Percentiles rank a stretch among this genome's conserved stretches.
Conservation (phyloP, 2,329 filamentous ascomycete species). For the Shiraia sp. region DNA sequence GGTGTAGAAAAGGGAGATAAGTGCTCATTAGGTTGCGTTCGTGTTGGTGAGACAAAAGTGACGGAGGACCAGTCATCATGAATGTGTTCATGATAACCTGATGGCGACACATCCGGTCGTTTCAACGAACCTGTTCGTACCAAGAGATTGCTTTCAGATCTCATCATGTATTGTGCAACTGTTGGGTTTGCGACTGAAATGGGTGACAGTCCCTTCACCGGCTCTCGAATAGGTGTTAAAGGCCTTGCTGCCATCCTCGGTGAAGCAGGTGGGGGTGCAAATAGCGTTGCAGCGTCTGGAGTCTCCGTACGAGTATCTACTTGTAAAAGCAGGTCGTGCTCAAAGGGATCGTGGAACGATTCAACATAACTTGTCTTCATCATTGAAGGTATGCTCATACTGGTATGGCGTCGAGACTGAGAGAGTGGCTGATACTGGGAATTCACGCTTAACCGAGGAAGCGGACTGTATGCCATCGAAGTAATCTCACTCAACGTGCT, state of each 20-base stretch:
- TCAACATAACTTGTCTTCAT: slow-evolving; percentile 16
- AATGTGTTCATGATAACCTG: slow-evolving; percentile 2
- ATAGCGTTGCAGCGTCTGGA: slow-evolving; percentile 31
- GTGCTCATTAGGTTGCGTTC: background rate
- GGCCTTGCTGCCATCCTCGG: slow-evolving; percentile 16
- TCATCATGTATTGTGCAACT: background rate
- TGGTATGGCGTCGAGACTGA: slow-evolving; percentile 17
- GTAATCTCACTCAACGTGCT: slow-evolving; percentile 23
- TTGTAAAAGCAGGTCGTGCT: slow-evolving; percentile 34
- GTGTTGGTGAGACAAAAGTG: slow-evolving; percentile 2
- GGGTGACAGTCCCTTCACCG: background rate
- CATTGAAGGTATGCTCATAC: slow-evolving; percentile 9
- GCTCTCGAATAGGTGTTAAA: background rate
- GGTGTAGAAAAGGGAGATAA: slow-evolving; percentile 2
- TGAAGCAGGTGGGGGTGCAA: slow-evolving; percentile 22
- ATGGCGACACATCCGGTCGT: background rate
- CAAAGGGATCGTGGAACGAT: slow-evolving; percentile 29
- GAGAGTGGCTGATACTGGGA: slow-evolving; percentile 26
- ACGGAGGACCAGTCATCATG: background rate
- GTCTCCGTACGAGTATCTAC: slow-evolving; percentile 34
- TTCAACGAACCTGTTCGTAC: slow-evolving; percentile 7
- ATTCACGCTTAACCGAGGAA: slow-evolving; percentile 18
- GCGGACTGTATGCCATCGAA: slow-evolving; percentile 17
- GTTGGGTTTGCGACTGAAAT: background rate
- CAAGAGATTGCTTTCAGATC: slow-evolving; percentile 3